phyloP scores from a whole-genome alignment of 2,329 filamentous ascomycete genomes.

The Hypocreales sp. region DNA sequence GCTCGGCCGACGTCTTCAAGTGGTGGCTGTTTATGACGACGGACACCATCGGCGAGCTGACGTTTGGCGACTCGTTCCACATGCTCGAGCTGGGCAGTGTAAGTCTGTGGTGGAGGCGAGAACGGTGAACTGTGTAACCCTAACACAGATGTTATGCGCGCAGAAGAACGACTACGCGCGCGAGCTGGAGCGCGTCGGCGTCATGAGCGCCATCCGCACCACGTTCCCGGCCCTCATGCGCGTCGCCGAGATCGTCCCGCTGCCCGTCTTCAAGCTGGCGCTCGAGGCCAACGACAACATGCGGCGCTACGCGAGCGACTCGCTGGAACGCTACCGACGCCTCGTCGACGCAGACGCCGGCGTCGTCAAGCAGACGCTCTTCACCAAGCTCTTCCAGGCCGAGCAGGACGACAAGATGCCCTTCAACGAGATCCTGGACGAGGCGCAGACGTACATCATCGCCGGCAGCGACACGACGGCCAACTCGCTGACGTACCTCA shows the following conservation, averaged over 20 bases:
- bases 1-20: constrained; percentile 29
- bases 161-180: constrained; percentile 20
- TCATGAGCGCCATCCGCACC: constrained; percentile 8
- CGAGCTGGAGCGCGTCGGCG: constrained; percentile 17
- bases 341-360: constrained; percentile 7
- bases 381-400: constrained; percentile 20
- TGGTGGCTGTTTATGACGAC: constrained; percentile 39
- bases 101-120: constrained; percentile 3
- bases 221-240: constrained; percentile 13
- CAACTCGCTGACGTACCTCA: constrained; percentile 29
- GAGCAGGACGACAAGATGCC: constrained; percentile 12
- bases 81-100: constrained; percentile 35
- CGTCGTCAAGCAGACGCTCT: constrained; percentile 15
- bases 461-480: constrained; percentile 38
- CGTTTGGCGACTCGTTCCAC: constrained; percentile 38
- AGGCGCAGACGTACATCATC: constrained; percentile 28
- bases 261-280: constrained; percentile 9
- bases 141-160: not conserved
- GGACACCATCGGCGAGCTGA: constrained; percentile 36
- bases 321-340: constrained; percentile 12
- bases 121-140: not conserved
- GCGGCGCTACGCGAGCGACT: constrained; percentile 11
- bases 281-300: constrained; percentile 5
- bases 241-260: constrained; percentile 6
- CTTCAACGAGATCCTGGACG: constrained; percentile 17